A percentile compares a stretch with the other conserved stretches of the same genome.
These are phyloP conservation scores for Biscogniauxia mediterranea DNA, from an alignment of 2,329 filamentous ascomycete species.

Conservation along the genomic window DNA sequence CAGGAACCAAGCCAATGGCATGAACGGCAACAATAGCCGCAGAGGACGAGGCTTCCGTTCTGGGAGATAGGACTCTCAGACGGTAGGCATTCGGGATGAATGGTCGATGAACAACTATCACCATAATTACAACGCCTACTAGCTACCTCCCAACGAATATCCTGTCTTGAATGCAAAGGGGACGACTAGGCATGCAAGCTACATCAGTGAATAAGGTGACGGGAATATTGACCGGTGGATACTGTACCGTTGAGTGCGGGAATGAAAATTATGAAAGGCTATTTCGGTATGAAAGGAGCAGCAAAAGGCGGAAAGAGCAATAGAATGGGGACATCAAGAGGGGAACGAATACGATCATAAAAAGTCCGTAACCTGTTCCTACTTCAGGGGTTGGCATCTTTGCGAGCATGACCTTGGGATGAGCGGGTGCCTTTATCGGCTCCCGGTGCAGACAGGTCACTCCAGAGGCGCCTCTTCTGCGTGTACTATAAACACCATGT, in stretches of 20 bases:
- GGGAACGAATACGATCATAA: background rate
- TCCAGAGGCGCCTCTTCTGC: background rate
- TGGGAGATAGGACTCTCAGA: conserved; percentile 21
- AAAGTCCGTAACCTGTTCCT: background rate
- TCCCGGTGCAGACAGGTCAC: background rate
- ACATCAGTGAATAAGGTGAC: background rate
- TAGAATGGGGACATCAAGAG: background rate
- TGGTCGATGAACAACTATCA: background rate
- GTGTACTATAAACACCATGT: background rate
- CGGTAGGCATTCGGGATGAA: background rate
- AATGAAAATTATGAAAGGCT: background rate
- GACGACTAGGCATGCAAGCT: background rate
- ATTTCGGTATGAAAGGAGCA: background rate
- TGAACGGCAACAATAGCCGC: conserved; percentile 15
- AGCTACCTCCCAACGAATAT: background rate
- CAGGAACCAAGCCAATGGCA: conserved; percentile 17
- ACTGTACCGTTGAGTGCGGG: background rate
- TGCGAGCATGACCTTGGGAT: background rate
- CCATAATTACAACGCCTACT: background rate
- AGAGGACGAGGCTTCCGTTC: conserved; percentile 24
- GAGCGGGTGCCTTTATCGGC: no score
- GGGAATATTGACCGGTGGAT: background rate
- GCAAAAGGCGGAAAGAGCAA: background rate
- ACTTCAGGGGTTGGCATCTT: background rate
- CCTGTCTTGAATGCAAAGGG: background rate